Evolutionary conservation across 2,329 filamentous ascomycete species (phyloP).

Genomic region (Ophiostoma fasciatum): DNA sequence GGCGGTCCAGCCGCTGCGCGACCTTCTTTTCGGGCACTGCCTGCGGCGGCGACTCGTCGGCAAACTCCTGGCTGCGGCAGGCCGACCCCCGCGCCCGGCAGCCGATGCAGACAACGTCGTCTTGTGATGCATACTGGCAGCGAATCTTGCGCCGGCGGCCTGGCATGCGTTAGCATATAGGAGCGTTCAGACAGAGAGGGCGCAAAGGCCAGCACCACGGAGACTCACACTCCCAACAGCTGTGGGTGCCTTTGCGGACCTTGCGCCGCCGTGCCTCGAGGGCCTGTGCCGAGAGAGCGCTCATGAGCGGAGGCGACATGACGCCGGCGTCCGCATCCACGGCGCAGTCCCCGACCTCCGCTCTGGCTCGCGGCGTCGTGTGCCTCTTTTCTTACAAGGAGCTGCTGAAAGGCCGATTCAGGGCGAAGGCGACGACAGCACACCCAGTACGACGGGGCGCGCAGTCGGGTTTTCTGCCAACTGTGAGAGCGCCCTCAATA

Average conservation of each 20-base stretch:
- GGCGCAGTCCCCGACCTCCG: too few relatives aligned
- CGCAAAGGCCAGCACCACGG: neutral
- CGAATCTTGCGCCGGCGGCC: slow-evolving; percentile 31
- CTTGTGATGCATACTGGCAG: slow-evolving; percentile 26
- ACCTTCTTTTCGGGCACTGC: slow-evolving; percentile 23
- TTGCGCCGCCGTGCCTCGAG: slow-evolving; percentile 24
- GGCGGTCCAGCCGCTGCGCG: slow-evolving; percentile 27
- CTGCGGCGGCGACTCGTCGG: slow-evolving; percentile 18
- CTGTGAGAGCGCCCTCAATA: too few relatives aligned
- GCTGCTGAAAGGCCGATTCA: too few relatives aligned
- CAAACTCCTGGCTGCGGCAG: slow-evolving; percentile 31
- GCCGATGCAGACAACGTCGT: slow-evolving; percentile 25
- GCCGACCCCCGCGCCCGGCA: slow-evolving; percentile 26
- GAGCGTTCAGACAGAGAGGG: too few relatives aligned
- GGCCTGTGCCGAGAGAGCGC: slow-evolving; percentile 7
- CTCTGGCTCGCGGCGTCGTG: too few relatives aligned
- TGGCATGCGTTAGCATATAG: too few relatives aligned
- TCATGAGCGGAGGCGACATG: neutral
- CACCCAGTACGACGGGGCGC: too few relatives aligned
- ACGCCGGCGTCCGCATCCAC: too few relatives aligned
- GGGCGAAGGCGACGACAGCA: too few relatives aligned
- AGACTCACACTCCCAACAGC: slow-evolving; percentile 38
- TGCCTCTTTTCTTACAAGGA: too few relatives aligned
- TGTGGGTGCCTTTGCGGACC: slow-evolving; percentile 37
- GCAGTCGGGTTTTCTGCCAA: too few relatives aligned